Conservation (phyloP, 2,329 filamentous ascomycete species). For the Xylariaceae sp. region DNA sequence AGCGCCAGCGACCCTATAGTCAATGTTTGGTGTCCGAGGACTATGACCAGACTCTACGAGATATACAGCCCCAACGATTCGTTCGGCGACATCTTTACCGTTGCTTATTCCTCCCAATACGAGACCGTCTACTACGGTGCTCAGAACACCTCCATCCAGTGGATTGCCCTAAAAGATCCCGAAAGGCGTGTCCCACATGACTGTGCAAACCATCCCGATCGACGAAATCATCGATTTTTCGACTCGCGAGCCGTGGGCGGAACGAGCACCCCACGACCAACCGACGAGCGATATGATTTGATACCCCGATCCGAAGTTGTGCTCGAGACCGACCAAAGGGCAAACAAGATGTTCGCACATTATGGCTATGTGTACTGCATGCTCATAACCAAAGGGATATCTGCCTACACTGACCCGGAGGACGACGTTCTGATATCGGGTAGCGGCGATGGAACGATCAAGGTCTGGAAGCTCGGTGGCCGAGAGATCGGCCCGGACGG, state of each 20-base stretch:
- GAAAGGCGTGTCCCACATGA: constrained; percentile 61
- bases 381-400: constrained; percentile 75
- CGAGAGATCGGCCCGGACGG: constrained; percentile 52
- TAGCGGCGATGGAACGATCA: constrained; percentile 91
- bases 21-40: constrained; percentile 86
- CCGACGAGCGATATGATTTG: constrained; percentile 58
- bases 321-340: constrained; percentile 78
- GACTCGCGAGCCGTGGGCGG: constrained; percentile 88
- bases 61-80: constrained; percentile 93
- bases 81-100: constrained; percentile 90
- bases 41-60: constrained; percentile 78
- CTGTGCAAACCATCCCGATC: constrained; percentile 71
- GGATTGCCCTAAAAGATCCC: constrained; percentile 75
- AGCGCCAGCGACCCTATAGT: constrained; percentile 92
- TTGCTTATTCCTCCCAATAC: constrained; percentile 80
- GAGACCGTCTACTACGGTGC: constrained; percentile 89
- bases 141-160: constrained; percentile 94
- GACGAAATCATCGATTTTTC: constrained; percentile 85
- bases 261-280: constrained; percentile 72
- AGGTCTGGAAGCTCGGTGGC: constrained; percentile 76
- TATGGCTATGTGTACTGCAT: constrained; percentile 97
- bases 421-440: constrained; percentile 87
- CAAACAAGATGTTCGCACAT: constrained; percentile 87
- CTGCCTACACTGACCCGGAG: constrained; percentile 67
- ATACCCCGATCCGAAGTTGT: constrained; percentile 59